A percentile compares a stretch with the other conserved stretches of the same genome.
Evolutionary conservation across 306 rosid genomes (phyloP).

Genomic region (Mimosa bimucronata): DNA sequence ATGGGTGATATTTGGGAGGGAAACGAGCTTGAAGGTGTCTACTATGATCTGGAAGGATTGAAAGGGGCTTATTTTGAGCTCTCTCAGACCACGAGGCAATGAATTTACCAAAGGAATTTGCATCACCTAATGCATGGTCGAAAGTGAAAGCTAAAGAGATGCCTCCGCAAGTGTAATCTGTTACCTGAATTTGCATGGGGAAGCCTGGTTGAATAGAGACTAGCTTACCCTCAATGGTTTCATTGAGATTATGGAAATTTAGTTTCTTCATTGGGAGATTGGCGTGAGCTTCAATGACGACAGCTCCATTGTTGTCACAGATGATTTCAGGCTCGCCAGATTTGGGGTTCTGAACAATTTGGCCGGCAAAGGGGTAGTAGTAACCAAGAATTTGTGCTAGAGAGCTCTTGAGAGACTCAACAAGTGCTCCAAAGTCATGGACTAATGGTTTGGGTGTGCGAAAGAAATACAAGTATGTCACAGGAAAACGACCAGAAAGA

Average conservation of each 20-base stretch:
- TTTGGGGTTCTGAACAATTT: conserved; percentile 54
- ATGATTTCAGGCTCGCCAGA: conserved; percentile 75
- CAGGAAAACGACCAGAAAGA: conserved; percentile 90
- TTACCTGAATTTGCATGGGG: conserved; percentile 72
- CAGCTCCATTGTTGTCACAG: conserved; percentile 75
- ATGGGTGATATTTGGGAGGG: conserved; percentile 67
- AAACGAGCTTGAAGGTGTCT: conserved; percentile 63
- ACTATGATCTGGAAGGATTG: conserved; percentile 60
- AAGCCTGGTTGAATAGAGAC: conserved; percentile 54
- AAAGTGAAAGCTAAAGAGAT: conserved; percentile 77
- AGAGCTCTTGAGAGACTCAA: conserved; percentile 58
- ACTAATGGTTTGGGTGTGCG: conserved; percentile 31
- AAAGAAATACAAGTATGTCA: conserved; percentile 83
- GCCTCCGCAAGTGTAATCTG: conserved; percentile 69
- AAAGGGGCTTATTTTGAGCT: conserved; percentile 53
- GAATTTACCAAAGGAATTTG: conserved; percentile 74
- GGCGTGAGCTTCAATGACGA: conserved; percentile 62
- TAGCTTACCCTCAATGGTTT: conserved; percentile 52
- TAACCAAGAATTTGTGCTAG: conserved; percentile 51
- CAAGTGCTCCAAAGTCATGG: conserved; percentile 28
- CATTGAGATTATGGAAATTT: conserved; percentile 68
- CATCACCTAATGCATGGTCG: conserved; percentile 91
- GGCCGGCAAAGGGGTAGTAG: conserved; percentile 77
- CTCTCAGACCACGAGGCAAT: conserved; percentile 74
- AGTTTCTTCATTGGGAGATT: conserved; percentile 49